phyloP scores from a whole-genome alignment of 257 asterid species.

The Craterostigma plantagineum region DNA sequence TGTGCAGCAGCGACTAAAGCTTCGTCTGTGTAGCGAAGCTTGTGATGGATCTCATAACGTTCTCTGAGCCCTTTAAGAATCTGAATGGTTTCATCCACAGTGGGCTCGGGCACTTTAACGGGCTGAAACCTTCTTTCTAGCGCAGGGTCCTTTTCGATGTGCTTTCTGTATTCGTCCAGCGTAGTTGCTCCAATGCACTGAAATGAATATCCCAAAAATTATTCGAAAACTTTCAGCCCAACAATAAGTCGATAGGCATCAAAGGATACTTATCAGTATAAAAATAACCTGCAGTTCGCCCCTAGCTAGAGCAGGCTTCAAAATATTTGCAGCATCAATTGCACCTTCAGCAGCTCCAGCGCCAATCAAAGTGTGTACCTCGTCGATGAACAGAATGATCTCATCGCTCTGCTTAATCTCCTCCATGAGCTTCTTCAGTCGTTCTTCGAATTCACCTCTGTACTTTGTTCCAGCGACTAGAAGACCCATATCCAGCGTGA shows the following conservation, averaged over 20 bases:
- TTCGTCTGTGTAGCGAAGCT: conserved; percentile 90
- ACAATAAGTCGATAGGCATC: no score
- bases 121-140: conserved; percentile 92
- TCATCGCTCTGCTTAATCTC: conserved; percentile 87
- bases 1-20: conserved; percentile 76
- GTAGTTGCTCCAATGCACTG: conserved; percentile 98
- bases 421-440: conserved; percentile 86
- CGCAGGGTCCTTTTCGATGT: conserved; percentile 93
- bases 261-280: no score
- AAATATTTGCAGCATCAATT: conserved; percentile 87
- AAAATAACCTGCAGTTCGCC: conserved; percentile 75
- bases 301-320: conserved; percentile 90
- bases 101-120: conserved; percentile 88
- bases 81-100: conserved; percentile 87
- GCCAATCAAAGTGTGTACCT: conserved; percentile 89
- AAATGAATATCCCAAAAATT: conserved; percentile 1
- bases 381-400: conserved; percentile 87
- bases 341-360: conserved; percentile 99
- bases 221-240: no score
- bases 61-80: conserved; percentile 80
- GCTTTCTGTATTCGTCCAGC: conserved; percentile 76
- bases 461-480: conserved; percentile 95
- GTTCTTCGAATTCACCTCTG: conserved; percentile 98
- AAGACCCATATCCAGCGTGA: conserved; percentile 86
- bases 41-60: conserved; percentile 93